Conservation (phyloP, 106 monocot genomes). For the Cymbidium sinense region DNA sequence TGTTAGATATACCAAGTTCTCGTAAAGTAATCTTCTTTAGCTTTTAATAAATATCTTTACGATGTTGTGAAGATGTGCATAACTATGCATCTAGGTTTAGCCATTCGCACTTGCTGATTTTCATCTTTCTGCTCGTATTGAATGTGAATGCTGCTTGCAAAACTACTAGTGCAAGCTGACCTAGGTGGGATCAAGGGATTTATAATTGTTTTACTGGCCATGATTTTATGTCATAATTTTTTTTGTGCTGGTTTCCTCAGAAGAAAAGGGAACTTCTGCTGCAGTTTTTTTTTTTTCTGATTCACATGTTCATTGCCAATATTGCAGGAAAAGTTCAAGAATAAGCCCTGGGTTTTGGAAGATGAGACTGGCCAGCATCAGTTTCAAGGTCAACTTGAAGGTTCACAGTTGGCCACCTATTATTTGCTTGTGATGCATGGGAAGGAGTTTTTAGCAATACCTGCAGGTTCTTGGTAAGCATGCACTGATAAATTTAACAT, state of each 20-base stretch:
- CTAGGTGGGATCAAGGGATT: too few species aligned
- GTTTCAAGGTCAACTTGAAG: slow-evolving; percentile 88
- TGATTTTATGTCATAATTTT: not conserved
- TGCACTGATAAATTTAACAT: not conserved
- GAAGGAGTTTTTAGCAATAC: slow-evolving; percentile 90
- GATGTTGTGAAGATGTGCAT: not conserved
- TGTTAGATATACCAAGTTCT: not conserved
- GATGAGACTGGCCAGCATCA: slow-evolving; percentile 97
- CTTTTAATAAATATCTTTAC: not conserved
- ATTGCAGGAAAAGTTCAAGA: slow-evolving; percentile 80
- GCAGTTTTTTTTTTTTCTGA: not conserved
- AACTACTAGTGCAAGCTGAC: too few species aligned
- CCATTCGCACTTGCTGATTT: too few species aligned
- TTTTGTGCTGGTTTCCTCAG: not conserved
- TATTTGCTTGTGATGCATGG: slow-evolving; percentile 96
- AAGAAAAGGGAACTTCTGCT: not conserved
- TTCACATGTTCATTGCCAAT: not conserved
- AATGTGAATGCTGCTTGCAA: too few species aligned
- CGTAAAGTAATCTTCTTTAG: not conserved
- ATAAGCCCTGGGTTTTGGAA: slow-evolving; percentile 94
- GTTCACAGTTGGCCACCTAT: slow-evolving; percentile 85
- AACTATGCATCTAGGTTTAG: too few species aligned
- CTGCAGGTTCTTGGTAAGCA: slow-evolving; percentile 93
- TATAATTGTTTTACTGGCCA: not conserved
- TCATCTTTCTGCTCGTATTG: too few species aligned